Conservation (phyloP, 31 red algal genomes). For the Asparagopsis taxiformis region DNA sequence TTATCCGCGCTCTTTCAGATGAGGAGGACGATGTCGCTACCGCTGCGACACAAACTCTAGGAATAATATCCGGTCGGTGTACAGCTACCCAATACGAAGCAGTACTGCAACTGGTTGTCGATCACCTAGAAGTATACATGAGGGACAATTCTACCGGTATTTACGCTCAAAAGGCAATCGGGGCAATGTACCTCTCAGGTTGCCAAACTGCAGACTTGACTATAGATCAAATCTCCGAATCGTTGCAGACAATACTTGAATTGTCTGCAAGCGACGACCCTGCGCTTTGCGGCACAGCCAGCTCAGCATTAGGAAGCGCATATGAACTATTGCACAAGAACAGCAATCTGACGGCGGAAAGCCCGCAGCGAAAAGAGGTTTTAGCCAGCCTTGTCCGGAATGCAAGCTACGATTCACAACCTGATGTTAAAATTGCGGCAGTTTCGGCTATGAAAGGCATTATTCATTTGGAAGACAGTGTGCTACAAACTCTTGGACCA, state of each 20-base stretch:
- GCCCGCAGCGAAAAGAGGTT: not conserved
- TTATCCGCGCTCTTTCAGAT: slow-evolving; percentile 36
- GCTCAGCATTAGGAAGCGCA: slow-evolving; percentile 21
- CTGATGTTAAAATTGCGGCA: slow-evolving; percentile 54
- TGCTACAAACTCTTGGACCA: not conserved
- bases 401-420: slow-evolving; percentile 22
- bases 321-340: not conserved
- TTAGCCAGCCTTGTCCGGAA: slow-evolving; percentile 14
- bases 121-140: slow-evolving; percentile 10
- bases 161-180: slow-evolving; percentile 31
- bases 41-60: slow-evolving; percentile 30
- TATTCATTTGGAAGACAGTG: not conserved
- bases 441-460: slow-evolving; percentile 36
- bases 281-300: slow-evolving; percentile 20
- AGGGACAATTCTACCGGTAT: slow-evolving; percentile 22
- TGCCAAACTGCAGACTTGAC: not conserved
- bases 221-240: slow-evolving; percentile 9
- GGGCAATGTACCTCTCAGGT: slow-evolving; percentile 18
- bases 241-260: slow-evolving; percentile 1
- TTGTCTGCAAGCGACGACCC: slow-evolving; percentile 26
- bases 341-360: not conserved
- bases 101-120: slow-evolving; percentile 16
- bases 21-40: slow-evolving; percentile 41
- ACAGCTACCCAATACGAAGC: slow-evolving; percentile 16
- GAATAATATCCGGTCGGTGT: slow-evolving; percentile 15